Percentiles rank a stretch among this genome's conserved stretches.
These are phyloP conservation scores for Aegilops tauschii DNA, from an alignment of 176 grass and related monocot genomes.

Conservation along the genomic window DNA sequence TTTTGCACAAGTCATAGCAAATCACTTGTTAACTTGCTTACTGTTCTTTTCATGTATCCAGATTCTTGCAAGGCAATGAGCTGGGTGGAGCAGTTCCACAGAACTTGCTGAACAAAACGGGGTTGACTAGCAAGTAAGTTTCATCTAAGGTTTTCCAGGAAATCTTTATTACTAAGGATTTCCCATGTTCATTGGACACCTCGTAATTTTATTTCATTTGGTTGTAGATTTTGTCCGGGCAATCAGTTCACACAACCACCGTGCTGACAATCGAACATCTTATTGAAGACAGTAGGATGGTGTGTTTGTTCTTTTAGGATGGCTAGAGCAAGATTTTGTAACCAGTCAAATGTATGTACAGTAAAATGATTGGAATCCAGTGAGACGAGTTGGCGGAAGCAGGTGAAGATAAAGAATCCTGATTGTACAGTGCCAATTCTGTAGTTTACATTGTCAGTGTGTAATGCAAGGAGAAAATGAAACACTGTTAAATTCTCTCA, in stretches of 20 bases:
- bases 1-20: neutral
- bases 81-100: conserved; percentile 62
- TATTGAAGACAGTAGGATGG: conserved; percentile 19
- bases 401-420: neutral
- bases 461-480: neutral
- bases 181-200: neutral
- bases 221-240: conserved; percentile 61
- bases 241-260: conserved; percentile 43
- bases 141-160: neutral
- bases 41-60: conserved; percentile 35
- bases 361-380: neutral
- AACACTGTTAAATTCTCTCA: neutral
- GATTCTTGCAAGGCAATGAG: conserved; percentile 75
- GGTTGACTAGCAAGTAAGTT: conserved; percentile 60
- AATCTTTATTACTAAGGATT: neutral
- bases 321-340: conserved; percentile 17
- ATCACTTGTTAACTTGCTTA: neutral
- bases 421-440: conserved; percentile 8
- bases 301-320: conserved; percentile 28
- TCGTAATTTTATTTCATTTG: conserved; percentile 15
- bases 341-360: conserved; percentile 12
- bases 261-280: conserved; percentile 20
- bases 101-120: conserved; percentile 49
- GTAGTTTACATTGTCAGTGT: neutral
- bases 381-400: neutral